Evolutionary conservation across 164 flowering plant genomes (phyloP).

Genomic region (Protea cynaroides): DNA sequence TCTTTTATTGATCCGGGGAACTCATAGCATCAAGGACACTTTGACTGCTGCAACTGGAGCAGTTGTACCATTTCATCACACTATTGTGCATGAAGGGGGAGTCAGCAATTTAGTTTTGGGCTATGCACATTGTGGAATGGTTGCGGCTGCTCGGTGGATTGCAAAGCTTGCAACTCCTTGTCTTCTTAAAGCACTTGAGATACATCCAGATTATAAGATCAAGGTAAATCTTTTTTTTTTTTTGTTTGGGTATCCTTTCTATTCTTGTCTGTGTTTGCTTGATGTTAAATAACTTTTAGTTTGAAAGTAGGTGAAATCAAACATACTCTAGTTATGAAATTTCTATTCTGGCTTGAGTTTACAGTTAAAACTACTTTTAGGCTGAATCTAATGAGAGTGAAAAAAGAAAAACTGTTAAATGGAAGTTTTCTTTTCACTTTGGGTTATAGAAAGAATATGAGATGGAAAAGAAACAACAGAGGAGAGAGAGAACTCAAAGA

Average conservation of each 20-base stretch:
- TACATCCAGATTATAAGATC: conserved; percentile 65
- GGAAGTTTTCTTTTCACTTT: too few relatives aligned
- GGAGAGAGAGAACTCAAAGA: too few relatives aligned
- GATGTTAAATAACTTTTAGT: too few relatives aligned
- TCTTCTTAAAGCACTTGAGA: conserved; percentile 52
- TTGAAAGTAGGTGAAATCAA: neutral
- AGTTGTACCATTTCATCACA: conserved; percentile 94
- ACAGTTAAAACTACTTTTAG: too few relatives aligned
- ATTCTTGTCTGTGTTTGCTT: neutral
- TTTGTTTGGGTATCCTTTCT: neutral
- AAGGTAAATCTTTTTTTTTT: conserved; percentile 65
- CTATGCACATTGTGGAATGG: conserved; percentile 99
- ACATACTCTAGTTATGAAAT: neutral
- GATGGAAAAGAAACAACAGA: too few relatives aligned
- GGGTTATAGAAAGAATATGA: too few relatives aligned
- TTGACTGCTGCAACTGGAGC: conserved; percentile 97
- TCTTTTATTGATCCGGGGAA: conserved; percentile 86
- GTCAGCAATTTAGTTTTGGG: conserved; percentile 86
- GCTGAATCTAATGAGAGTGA: too few relatives aligned
- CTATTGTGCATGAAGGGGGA: conserved; percentile 85
- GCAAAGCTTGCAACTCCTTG: conserved; percentile 85
- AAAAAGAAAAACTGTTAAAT: too few relatives aligned
- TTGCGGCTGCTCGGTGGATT: conserved; percentile 99
- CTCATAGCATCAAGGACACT: conserved; percentile 96
- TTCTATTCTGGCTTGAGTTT: neutral